phyloP scores from a whole-genome alignment of 2,329 filamentous ascomycete species.

The Penicillium sp. region DNA sequence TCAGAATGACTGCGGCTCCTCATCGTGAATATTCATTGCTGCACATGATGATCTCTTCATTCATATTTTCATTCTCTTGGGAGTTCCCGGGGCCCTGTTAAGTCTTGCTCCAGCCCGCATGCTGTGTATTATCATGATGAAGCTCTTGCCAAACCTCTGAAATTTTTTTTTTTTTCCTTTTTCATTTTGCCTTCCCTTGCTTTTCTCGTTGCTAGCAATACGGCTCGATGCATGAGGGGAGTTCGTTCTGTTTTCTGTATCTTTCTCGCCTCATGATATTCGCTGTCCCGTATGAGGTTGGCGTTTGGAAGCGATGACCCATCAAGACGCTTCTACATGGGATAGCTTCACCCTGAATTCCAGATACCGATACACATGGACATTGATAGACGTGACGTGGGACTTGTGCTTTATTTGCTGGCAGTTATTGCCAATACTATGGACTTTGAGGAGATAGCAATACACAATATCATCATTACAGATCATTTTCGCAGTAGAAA shows the following conservation, averaged over 20 bases:
- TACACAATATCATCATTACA: not conserved
- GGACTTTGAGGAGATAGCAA: not conserved
- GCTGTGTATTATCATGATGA: not conserved
- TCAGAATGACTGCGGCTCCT: not conserved
- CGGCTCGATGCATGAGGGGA: constrained; percentile 5
- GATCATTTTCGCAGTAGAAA: not conserved
- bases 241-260: constrained; percentile 5
- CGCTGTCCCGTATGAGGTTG: not conserved
- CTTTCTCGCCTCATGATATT: not conserved
- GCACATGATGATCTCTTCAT: not conserved
- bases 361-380: not conserved
- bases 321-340: not conserved
- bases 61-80: not conserved
- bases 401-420: not conserved
- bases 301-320: not conserved
- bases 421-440: not conserved
- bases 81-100: not conserved
- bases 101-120: not conserved
- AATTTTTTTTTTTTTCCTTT: not conserved
- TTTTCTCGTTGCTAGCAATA: not conserved
- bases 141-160: not conserved
- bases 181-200: not conserved
- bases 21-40: constrained; percentile 3
- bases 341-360: not conserved
- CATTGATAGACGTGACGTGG: not conserved